Evolutionary conservation across 495 filamentous ascomycete species (phyloP).

Genomic region (Penicillium coprophilum): DNA sequence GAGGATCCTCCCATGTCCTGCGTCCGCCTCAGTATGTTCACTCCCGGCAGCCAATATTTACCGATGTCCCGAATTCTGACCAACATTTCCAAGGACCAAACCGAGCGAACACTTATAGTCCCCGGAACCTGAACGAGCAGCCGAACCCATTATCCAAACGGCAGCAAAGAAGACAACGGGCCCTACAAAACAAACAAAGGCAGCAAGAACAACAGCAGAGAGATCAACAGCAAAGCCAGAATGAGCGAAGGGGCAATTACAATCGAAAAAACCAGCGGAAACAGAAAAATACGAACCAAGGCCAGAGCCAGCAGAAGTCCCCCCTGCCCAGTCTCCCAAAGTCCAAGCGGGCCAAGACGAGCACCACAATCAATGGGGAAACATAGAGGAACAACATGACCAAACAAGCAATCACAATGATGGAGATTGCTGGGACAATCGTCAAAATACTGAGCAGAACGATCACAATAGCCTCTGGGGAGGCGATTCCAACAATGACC

Average conservation of each 20-base stretch:
- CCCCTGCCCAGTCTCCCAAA: neutral
- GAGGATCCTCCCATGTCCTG: neutral
- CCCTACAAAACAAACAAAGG: neutral
- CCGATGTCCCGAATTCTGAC: neutral
- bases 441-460: neutral
- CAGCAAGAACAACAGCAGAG: neutral
- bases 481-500: neutral
- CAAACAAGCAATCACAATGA: neutral
- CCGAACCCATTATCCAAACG: slow-evolving; percentile 4
- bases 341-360: neutral
- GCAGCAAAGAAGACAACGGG: slow-evolving; percentile 6
- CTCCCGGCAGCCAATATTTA: neutral
- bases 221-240: neutral
- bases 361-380: neutral
- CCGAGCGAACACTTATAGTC: neutral
- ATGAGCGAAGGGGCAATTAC: neutral
- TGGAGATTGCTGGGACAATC: neutral
- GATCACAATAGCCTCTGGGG: neutral
- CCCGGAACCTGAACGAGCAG: neutral
- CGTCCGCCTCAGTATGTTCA: slow-evolving; percentile 1
- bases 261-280: neutral
- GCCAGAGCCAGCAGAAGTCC: neutral
- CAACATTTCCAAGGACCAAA: neutral
- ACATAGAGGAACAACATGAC: neutral
- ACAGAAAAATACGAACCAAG: neutral